These are phyloP conservation scores for Ceratonia siliqua DNA, from an alignment of 306 rosid species.

Conservation along the genomic window DNA sequence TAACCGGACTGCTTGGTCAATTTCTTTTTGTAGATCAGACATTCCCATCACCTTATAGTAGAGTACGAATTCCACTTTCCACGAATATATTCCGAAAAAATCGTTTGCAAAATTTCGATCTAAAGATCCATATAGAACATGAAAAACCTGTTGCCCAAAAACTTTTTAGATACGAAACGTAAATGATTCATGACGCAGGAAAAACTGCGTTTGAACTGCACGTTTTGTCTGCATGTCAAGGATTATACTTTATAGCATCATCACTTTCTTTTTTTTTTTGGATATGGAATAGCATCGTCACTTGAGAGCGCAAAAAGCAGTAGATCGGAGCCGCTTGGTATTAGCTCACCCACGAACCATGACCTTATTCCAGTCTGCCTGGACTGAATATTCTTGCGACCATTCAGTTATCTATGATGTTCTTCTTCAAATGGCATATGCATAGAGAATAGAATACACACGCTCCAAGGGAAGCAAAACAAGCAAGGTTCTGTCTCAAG, in stretches of 20 bases:
- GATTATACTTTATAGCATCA: constrained; percentile 1
- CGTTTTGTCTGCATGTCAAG: constrained; percentile 19
- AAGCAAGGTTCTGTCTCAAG: constrained; percentile 35
- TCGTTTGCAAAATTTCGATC: constrained; percentile 18
- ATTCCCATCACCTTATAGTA: background rate
- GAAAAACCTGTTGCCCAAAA: constrained; percentile 26
- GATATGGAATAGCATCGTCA: constrained; percentile 14
- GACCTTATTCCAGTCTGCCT: constrained; percentile 33
- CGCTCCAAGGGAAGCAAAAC: constrained; percentile 32
- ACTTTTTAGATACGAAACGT: constrained; percentile 13
- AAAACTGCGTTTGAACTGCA: constrained; percentile 35
- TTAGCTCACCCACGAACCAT: constrained; percentile 25
- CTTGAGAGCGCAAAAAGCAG: constrained; percentile 26
- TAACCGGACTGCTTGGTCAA: background rate
- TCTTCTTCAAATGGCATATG: constrained; percentile 40
- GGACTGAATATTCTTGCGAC: constrained; percentile 33
- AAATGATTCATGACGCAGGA: constrained; percentile 13
- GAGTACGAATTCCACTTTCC: background rate
- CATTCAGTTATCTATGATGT: constrained; percentile 25
- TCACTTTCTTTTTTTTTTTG: no score
- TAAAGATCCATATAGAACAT: constrained; percentile 19
- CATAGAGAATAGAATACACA: constrained; percentile 39
- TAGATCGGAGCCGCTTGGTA: background rate
- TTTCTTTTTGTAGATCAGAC: background rate
- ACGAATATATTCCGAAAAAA: background rate